Evolutionary conservation across 345 rosid genomes (phyloP), one percentile per base, ranked within the genome.

Genomic region (Salix udensis): DNA sequence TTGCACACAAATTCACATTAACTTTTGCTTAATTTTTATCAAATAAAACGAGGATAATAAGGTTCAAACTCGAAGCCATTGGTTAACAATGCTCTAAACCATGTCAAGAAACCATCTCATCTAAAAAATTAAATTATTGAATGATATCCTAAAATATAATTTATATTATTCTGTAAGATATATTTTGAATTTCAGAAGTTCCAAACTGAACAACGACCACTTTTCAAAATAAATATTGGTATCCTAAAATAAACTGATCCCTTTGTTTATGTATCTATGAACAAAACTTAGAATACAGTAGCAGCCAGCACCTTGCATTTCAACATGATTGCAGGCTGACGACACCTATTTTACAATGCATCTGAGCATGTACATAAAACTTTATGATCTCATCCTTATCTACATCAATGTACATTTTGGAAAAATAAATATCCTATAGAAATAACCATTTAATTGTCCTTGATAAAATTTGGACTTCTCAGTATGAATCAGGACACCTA

Each of bases 381-480:
- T 65, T 48, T 30, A 50, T 50, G 60, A 58, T 67, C 70, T 58
- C 40, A 64, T 53, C 66, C 68, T 46, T 62, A 72, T 79, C 39
- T 76, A 74, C 44, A 42, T 14, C 65, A 44, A 71, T 84, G 1
- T 39, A 39, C 40, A 39, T 0, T 65, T 62, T 21, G 77, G 65
- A 14, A 50, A 72, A 61, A 21, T 42, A 24, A 58, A 21, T 24
- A 70, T 34, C 78, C 65, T 61, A 72, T n/a, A 46, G 24, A 65
- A 69, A 74, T 44, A 68, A 78, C 36, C 70, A 71, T 24, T 23
- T 34, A 48, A 26, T 46, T 16, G 48, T 68, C 72, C 46, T 40
- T 42, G 66, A 72, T 55, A 70, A 34, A 81, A 68, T 23, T 68
- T 73, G 77, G 55, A 53, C 58, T 50, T 34, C 71, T 74, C 50